Percentiles rank a stretch among this genome's conserved stretches.
Evolutionary conservation across 257 asterid genomes (phyloP).

Genomic region (Lavandula angustifolia): DNA sequence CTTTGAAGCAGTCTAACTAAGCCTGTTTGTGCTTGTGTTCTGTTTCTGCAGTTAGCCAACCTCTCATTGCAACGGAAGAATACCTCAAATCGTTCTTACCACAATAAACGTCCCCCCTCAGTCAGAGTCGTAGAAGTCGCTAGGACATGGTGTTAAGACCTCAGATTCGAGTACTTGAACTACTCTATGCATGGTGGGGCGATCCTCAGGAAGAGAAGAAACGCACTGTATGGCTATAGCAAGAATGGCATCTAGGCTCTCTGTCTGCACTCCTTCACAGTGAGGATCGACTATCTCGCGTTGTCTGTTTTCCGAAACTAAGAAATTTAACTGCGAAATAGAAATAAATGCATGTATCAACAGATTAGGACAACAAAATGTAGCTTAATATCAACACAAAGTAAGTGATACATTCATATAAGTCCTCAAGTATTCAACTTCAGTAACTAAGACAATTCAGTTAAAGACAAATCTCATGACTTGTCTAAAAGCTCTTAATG

Average conservation of each 20-base stretch:
- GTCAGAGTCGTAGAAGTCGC: conserved; percentile 90
- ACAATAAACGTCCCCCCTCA: conserved; percentile 44
- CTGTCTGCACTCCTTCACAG: conserved; percentile 75
- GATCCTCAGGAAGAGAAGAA: conserved; percentile 79
- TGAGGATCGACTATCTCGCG: conserved; percentile 77
- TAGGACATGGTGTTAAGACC: conserved; percentile 87
- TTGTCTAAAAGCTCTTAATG: not conserved
- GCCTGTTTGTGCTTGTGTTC: conserved; percentile 33
- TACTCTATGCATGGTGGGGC: conserved; percentile 92
- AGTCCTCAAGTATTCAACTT: not conserved
- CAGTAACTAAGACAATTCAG: not conserved
- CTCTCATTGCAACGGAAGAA: conserved; percentile 32
- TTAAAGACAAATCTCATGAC: not conserved
- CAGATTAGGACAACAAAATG: conserved; percentile 7
- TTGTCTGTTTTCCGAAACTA: conserved; percentile 73
- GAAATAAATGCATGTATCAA: conserved; percentile 16
- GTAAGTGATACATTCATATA: not conserved
- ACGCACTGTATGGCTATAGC: conserved; percentile 85
- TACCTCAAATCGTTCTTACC: conserved; percentile 4
- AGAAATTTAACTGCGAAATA: conserved; percentile 63
- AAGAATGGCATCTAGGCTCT: conserved; percentile 76
- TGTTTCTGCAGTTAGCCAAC: conserved; percentile 38
- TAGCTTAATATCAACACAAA: not conserved
- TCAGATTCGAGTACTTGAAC: conserved; percentile 90
- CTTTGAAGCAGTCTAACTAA: not conserved